Percentiles rank a stretch among this genome's conserved stretches.
Conservation (phyloP, 352 stramenopile genomes). For the Pythium pyrilobum region DNA sequence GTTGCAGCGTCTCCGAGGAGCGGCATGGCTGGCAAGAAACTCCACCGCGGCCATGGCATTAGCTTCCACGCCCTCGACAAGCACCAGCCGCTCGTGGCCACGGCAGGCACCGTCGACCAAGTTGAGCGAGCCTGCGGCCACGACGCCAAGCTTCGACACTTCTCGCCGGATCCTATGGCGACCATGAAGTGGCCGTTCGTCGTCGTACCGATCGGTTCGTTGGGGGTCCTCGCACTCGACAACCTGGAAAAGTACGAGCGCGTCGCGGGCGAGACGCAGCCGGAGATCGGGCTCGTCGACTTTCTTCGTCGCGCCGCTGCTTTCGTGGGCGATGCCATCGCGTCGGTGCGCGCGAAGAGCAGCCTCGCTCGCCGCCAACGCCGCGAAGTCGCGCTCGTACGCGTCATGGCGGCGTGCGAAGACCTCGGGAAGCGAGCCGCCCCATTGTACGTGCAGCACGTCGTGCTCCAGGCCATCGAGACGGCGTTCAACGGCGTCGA, state of each 20-base stretch:
- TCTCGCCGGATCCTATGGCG: slow-evolving; percentile 21
- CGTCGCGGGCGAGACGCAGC: slow-evolving; percentile 32
- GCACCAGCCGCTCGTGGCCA: slow-evolving; percentile 39
- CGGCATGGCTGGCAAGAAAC: slow-evolving; percentile 51
- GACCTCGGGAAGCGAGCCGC: slow-evolving; percentile 15
- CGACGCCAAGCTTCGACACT: slow-evolving; percentile 29
- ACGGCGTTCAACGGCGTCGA: slow-evolving; percentile 52
- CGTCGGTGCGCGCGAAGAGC: background rate
- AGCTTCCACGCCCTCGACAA: slow-evolving; percentile 44
- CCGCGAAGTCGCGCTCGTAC: slow-evolving; percentile 36
- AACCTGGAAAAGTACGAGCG: slow-evolving; percentile 50
- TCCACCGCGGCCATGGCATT: slow-evolving; percentile 50
- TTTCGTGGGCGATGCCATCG: slow-evolving; percentile 18
- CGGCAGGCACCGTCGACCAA: background rate
- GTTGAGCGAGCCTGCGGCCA: background rate
- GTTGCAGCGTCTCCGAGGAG: slow-evolving; percentile 47
- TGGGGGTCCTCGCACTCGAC: slow-evolving; percentile 57
- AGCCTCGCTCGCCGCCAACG: slow-evolving; percentile 10
- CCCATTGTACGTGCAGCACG: slow-evolving; percentile 35
- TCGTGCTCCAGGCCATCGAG: slow-evolving; percentile 48
- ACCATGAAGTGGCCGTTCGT: slow-evolving; percentile 52
- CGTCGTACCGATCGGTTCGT: slow-evolving; percentile 37
- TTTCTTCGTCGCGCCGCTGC: slow-evolving; percentile 44
- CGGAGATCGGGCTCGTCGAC: slow-evolving; percentile 73
- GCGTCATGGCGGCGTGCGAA: slow-evolving; percentile 48